Base-by-base conservation (phyloP, 2,329 filamentous ascomycete species). In the Colletotrichum sublineola region DNA sequence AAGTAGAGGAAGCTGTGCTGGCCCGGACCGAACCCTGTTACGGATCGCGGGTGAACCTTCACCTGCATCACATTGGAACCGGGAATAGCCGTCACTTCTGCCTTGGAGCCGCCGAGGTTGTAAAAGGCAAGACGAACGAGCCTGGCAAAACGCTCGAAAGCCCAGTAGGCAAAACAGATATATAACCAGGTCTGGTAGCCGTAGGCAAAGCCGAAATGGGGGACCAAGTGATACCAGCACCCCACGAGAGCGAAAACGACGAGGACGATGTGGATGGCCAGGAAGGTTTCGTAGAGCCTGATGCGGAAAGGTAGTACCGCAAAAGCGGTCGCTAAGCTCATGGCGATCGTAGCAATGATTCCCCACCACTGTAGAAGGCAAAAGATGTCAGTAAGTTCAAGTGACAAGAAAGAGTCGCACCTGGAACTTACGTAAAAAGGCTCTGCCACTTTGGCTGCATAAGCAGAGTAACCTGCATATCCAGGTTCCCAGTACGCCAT, bases 141-240 rank as follows among this genome's bases (percentile, higher is more conserved):
- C 1, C 81, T 76, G 4, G 77, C 38, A 18, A 79, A 48, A 7
- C 80, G 76, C 15, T 83, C 80, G 1, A 74, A 52, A 2, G 67
- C 78, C 81, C 80, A 83, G 57, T 79, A 77, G 4, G 67, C 80
- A 9, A 74, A 77, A 5, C 75, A 78, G 18, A 81, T 72, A 64
- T 80, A 82, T 18, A 78, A 75, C 77, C 80, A 82, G 42, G 81
- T 82, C 73, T 83, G 80, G 46, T 83, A 82, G 3, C 81, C 81
- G 77, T 80, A 82, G 33, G 77, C 78, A 63, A 79, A 79, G 2
- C 68, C 71, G 63, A 79, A 82, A 20, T 76, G 68, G 77, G 80
- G 81, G 74, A 78, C 79, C 40, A 82, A 80, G 63, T 83, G 81
- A 48, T 81, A 80, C 74, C 79, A 83, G 62, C 77, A 82, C 1